Evolutionary conservation across 331 rosid genomes (phyloP).

Genomic region (Cucumis variabilis): DNA sequence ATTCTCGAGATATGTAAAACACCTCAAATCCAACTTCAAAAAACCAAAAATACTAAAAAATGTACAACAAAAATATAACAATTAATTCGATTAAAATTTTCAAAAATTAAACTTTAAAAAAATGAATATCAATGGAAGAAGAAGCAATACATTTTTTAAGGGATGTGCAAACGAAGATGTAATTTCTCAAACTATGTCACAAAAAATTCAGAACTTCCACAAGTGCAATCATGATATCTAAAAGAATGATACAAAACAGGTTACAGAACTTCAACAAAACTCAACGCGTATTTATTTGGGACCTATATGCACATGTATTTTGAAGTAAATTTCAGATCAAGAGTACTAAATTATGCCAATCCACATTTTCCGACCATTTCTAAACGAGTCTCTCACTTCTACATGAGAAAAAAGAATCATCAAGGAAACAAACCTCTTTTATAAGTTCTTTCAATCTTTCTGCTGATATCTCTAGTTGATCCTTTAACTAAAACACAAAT

Average conservation of each 20-base stretch:
- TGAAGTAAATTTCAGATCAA: background rate
- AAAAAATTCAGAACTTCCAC: too few species aligned
- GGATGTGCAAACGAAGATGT: too few species aligned
- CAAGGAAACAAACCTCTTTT: constrained; percentile 68
- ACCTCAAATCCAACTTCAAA: constrained; percentile 31
- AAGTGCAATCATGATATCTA: background rate
- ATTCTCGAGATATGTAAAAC: constrained; percentile 40
- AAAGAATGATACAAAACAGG: background rate
- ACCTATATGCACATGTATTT: background rate
- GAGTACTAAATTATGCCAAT: background rate
- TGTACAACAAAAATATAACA: constrained; percentile 47
- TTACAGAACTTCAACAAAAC: constrained; percentile 21
- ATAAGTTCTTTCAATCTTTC: constrained; percentile 58
- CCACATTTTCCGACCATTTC: background rate
- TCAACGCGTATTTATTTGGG: background rate
- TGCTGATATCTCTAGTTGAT: constrained; percentile 62
- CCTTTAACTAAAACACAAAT: constrained; percentile 56
- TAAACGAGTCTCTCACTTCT: background rate
- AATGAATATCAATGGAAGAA: too few species aligned
- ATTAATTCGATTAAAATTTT: background rate
- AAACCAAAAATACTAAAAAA: constrained; percentile 35
- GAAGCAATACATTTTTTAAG: too few species aligned
- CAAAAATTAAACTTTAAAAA: background rate
- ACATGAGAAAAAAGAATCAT: background rate
- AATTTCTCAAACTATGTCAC: too few species aligned